A percentile compares a stretch with the other conserved stretches of the same genome.
Evolutionary conservation across 2,329 filamentous ascomycete genomes (phyloP).

Genomic region (Iodosphaeria phyllophila): DNA sequence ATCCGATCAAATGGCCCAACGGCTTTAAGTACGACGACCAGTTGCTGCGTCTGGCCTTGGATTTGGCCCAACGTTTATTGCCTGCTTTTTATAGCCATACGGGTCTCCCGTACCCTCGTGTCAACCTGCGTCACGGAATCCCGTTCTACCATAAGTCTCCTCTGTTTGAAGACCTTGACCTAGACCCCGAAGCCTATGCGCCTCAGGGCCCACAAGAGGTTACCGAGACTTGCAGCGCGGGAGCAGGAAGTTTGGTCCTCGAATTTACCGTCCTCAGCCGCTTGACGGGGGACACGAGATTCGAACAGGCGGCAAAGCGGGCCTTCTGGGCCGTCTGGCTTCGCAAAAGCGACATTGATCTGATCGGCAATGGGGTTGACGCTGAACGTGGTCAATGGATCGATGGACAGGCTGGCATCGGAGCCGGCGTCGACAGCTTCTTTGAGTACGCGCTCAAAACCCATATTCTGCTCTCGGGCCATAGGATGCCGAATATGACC

Average conservation of each 20-base stretch:
- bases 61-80: conserved; percentile 66
- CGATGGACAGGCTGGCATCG: conserved; percentile 77
- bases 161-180: conserved; percentile 37
- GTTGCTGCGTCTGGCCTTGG: conserved; percentile 70
- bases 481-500: conserved; percentile 35
- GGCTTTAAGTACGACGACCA: conserved; percentile 78
- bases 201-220: conserved; percentile 41
- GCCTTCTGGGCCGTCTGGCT: conserved; percentile 98
- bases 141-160: conserved; percentile 85
- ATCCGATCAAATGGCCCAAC: conserved; percentile 52
- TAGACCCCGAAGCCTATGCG: conserved; percentile 18
- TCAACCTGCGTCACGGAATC: conserved; percentile 79
- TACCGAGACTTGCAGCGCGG: conserved; percentile 91
- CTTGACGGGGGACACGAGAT: conserved; percentile 70
- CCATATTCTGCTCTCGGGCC: conserved; percentile 72
- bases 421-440: conserved; percentile 93
- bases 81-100: conserved; percentile 86
- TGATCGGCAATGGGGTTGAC: conserved; percentile 84
- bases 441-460: conserved; percentile 97
- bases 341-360: conserved; percentile 62
- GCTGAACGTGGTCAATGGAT: conserved; percentile 84
- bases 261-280: conserved; percentile 86
- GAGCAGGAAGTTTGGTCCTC: conserved; percentile 84
- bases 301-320: conserved; percentile 74
- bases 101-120: conserved; percentile 82